Evolutionary conservation across 208 protist species (phyloP), one percentile per base, ranked within the genome.

Genomic region (Crithidia thermophila): DNA sequence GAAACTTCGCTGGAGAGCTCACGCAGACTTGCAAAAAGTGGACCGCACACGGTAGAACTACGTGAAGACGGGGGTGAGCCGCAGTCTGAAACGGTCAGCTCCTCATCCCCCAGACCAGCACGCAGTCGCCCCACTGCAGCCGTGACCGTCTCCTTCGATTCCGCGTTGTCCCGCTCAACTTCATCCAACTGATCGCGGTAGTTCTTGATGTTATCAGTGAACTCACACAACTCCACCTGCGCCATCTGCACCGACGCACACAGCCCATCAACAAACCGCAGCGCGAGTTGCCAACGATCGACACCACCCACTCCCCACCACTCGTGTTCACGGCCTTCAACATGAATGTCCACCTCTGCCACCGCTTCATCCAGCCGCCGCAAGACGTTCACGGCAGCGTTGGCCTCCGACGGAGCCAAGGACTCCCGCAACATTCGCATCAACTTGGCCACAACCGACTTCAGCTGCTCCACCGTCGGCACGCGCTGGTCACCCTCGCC

Each of bases 391-490:
- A 45, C 45, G 13, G 59, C 59, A 18, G 14, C 59, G 14, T 43
- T 7, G 4, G 10, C n/a, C 42, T 23, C 18, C n/a, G 42, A 13
- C 0, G 10, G 36, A 7, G 36, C 8, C 36, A 39, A 39, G 10
- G 14, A 39, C 36, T 39, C 10, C 36, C 30, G 11, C 42, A 21
- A 7, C 42, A n/a, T 18, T 21, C 42, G 9, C 6, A 39, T 14
- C 36, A 39, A 14, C 42, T 20, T 23, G 13, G 20, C 5, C 42
- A 47, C 42, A 47, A 47, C 18, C 42, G n/a, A n/a, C n/a, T n/a
- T n/a, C n/a, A 68, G 64, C 64, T 70, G 64, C 53, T 37, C 64
- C 33, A 36, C 16, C 37, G 63, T 69, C 49, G 63, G 63, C 39
- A 51, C 49, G 11, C 40, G 40, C 30, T 52, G 28, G 51, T 36